Evolutionary conservation across 176 grass and related monocot species (phyloP), one percentile per base, ranked within the genome.

Genomic region (Juncus inflexus): DNA sequence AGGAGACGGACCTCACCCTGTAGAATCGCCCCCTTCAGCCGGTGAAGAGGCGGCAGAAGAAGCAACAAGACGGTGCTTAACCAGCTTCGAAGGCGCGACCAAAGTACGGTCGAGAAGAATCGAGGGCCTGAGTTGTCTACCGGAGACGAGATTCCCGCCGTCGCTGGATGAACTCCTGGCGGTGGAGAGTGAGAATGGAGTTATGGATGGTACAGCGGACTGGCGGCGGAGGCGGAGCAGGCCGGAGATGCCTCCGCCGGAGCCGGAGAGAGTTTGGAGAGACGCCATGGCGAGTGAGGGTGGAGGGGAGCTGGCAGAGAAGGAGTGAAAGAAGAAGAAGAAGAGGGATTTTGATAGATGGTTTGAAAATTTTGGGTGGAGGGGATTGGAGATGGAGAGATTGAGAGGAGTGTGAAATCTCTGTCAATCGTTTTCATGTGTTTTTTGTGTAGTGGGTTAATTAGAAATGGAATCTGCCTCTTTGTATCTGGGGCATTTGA

Each of bases 71-170:
- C 64, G 80, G 62, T 35, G 71, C 72, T 15, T 70, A 3, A 12
- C 60, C 50, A 47, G 63, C 5, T 53, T 4, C 7, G 59, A 73
- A 40, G 54, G 13, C 2, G 59, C 12, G 15, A 50, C 55, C 11
- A 70, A 40, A 16, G 28, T 52, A 41, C 55, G 73, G 50, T 81
- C 82, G 15, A 89, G 76, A 70, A 85, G 54, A 53, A 99, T 77
- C 11, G 75, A 52, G 1, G 85, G 88, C 28, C 88, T 82, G 71
- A 99, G 94, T 67, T 92, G 94, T 7, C 94, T 72, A 6, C 83
- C 85, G 56, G 88, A 86, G 55, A 92, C 74, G 72, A 92, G 78
- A 39, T 82, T 84, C 3, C 55, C 88, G 40, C 69, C 88, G 62
- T 90, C 80, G 42, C 63, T 36, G 12, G 67, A 53, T 19, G 75